Conservation (phyloP, 2,329 filamentous ascomycete genomes). For the Talaromyces verruculosus region DNA sequence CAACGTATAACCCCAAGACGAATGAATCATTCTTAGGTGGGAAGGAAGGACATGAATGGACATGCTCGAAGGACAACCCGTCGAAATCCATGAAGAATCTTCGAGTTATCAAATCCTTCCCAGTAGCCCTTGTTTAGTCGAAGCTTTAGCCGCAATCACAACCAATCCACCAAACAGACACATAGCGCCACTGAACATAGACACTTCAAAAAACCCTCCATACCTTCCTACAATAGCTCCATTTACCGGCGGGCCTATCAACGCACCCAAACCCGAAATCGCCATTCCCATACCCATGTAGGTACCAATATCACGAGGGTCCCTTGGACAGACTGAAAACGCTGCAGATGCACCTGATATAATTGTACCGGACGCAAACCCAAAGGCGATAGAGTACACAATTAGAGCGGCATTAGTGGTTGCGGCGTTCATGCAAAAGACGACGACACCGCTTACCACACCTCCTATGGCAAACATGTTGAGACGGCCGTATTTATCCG, state of each 20-base stretch:
- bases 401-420: constrained; percentile 31
- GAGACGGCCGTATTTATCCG: constrained; percentile 35
- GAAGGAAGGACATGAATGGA: background rate
- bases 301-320: constrained; percentile 24
- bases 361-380: constrained; percentile 38
- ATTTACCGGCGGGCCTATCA: constrained; percentile 52
- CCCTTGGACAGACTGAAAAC: constrained; percentile 22
- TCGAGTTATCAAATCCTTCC: constrained; percentile 27
- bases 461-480: constrained; percentile 30
- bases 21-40: background rate
- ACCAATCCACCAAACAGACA: constrained; percentile 24
- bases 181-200: constrained; percentile 37
- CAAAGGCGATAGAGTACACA: constrained; percentile 33
- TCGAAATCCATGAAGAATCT: background rate
- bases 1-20: background rate
- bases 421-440: constrained; percentile 32
- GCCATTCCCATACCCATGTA: constrained; percentile 29
- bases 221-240: constrained; percentile 48
- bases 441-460: constrained; percentile 29
- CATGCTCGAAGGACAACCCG: background rate
- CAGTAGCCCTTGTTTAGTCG: constrained; percentile 40
- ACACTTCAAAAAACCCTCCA: constrained; percentile 39
- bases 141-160: constrained; percentile 37
- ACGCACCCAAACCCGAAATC: constrained; percentile 43
- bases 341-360: constrained; percentile 28